Base-by-base conservation (phyloP, 2,329 filamentous ascomycete genomes). In the Ceratocystis ficicola region DNA sequence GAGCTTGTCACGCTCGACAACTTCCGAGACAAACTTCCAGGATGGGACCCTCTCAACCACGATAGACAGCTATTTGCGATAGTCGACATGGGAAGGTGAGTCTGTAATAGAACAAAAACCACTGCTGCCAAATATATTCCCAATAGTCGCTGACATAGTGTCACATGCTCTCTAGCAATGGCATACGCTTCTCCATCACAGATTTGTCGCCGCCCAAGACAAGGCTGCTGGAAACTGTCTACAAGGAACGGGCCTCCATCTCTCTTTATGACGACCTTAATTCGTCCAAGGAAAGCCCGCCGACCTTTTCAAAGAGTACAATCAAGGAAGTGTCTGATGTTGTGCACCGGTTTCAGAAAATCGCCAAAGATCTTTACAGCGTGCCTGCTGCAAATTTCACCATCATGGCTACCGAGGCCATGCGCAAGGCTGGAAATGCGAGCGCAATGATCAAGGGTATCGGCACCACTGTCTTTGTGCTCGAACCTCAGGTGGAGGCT, bases 131-230 rank as follows among this genome's bases (percentile, higher is more conserved):
- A 12, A 20, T 52, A 6, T 52, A 61, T 25, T 2, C 8, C 17
- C 25, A 28, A 36, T n/a, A 28, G 25, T 12, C 30, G 25, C 48
- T 57, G 22, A 62, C 25, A 1, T 22, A n/a, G 48, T 63, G 17
- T 63, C 32, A 20, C 44, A 28, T 52, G 20, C 48, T 52, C 32
- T 8, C 61, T 48, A 90, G 90, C 78, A 96, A 96, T 78, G 92
- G 91, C 71, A 93, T 96, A 71, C 89, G 92, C 65, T 95, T 95
- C 79, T 93, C 90, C 57, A 90, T 96, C 71, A 89, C 90, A 7
- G 86, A 90, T 70, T 80, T 95, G n/a, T 82, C 85, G 3, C 86
- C 87, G 25, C 83, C 85, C 3, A 83, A 79, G 48, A 81, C 88
- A 28, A 87, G 91, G 28, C 83, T 91, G 28, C 80, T 96, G 52